Percentiles rank a stretch among this genome's conserved stretches.
phyloP scores from a whole-genome alignment of 441 rosid species.

The Pelargonium fulgidum region DNA sequence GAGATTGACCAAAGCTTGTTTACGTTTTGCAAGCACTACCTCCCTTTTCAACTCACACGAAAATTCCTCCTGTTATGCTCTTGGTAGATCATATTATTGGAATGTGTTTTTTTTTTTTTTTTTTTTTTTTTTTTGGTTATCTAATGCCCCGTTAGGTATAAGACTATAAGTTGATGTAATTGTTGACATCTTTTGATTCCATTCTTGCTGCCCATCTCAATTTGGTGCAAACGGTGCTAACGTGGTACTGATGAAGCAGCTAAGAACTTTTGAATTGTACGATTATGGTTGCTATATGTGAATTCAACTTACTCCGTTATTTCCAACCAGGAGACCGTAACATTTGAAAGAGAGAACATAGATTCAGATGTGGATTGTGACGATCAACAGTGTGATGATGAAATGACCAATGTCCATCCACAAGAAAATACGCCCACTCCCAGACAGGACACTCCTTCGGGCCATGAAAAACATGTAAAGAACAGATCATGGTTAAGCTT shows the following conservation, averaged over 20 bases:
- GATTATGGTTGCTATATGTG: not conserved
- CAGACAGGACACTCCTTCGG: constrained; percentile 23
- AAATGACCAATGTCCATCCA: constrained; percentile 13
- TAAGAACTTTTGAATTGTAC: not conserved
- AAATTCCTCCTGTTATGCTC: not conserved
- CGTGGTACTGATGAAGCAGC: not conserved
- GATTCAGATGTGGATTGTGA: constrained; percentile 29
- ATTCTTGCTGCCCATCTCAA: not conserved
- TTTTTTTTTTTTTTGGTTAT: not conserved
- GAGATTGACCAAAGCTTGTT: not conserved
- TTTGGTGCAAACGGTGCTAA: not conserved
- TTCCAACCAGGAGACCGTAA: constrained; percentile 36
- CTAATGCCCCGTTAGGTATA: not conserved
- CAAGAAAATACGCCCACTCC: constrained; percentile 18
- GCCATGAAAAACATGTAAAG: constrained; percentile 37
- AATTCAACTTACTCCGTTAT: constrained; percentile 15
- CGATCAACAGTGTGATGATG: constrained; percentile 24
- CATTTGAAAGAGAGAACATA: constrained; percentile 26
- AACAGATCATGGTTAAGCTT: constrained; percentile 74
- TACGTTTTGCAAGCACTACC: constrained; percentile 5
- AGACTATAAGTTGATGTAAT: not conserved
- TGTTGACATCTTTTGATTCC: not conserved
- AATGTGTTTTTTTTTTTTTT: not conserved
- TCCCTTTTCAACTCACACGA: constrained; percentile 8
- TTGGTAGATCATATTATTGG: constrained; percentile 1